Evolutionary conservation across 768 basidiomycete genomes (phyloP).

Genomic region (Macrolepiota albuminosa): DNA sequence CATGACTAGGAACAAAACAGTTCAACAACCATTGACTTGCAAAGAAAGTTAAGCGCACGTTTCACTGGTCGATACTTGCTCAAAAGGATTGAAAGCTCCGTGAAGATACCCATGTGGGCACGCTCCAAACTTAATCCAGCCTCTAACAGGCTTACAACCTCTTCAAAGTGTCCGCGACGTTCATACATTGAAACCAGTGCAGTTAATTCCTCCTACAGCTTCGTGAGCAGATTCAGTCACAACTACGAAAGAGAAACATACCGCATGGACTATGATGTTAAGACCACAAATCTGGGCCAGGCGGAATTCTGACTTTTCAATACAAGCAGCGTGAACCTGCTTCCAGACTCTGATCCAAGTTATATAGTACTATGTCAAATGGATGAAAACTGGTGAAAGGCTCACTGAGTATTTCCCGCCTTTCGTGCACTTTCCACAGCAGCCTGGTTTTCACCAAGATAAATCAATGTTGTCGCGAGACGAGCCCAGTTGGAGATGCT

Average conservation of each 20-base stretch:
- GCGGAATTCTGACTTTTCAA: constrained; percentile 96
- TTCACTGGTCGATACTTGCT: constrained; percentile 95
- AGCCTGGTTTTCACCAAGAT: constrained; percentile 95
- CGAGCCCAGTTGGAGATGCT: constrained; percentile 99
- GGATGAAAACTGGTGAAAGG: background rate
- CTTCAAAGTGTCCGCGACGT: constrained; percentile 88
- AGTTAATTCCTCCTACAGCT: constrained; percentile 66
- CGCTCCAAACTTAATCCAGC: constrained; percentile 95
- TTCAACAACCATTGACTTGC: background rate
- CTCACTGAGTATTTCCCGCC: constrained; percentile 96
- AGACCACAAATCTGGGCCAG: constrained; percentile 99
- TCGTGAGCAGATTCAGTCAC: constrained; percentile 4
- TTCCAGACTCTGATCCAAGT: constrained; percentile 84
- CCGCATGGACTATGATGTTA: constrained; percentile 92
- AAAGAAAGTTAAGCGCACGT: constrained; percentile 43
- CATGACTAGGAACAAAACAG: constrained; percentile 62
- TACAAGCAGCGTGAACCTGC: constrained; percentile 97
- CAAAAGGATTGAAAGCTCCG: constrained; percentile 85
- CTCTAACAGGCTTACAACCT: constrained; percentile 87
- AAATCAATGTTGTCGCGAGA: constrained; percentile 95
- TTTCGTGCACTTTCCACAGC: constrained; percentile 99
- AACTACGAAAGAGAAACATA: constrained; percentile 19
- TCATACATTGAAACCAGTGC: constrained; percentile 82
- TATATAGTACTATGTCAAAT: background rate
- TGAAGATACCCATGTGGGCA: constrained; percentile 99